A percentile compares a stretch with the other conserved stretches of the same genome.
phyloP scores from a whole-genome alignment of 2,329 filamentous ascomycete species.

The Colletotrichum tropicicola region DNA sequence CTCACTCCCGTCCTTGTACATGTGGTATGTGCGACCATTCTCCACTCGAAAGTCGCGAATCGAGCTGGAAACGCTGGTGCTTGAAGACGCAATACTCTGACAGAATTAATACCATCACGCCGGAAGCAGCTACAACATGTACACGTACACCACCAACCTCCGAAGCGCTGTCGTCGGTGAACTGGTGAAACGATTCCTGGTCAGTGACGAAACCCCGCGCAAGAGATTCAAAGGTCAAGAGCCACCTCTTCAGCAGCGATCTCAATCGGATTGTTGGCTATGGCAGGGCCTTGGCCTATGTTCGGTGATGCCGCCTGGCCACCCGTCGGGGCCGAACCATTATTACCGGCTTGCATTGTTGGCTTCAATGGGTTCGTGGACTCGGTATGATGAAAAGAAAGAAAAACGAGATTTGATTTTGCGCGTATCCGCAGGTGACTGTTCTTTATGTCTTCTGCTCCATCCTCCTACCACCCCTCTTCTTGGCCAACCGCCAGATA shows the following conservation, averaged over 20 bases:
- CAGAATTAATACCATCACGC: background rate
- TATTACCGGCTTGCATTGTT: no score
- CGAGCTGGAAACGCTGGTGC: constrained; percentile 41
- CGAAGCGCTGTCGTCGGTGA: background rate
- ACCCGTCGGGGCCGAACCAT: no score
- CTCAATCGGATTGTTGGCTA: background rate
- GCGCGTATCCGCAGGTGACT: no score
- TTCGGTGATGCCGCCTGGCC: background rate
- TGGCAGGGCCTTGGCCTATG: background rate
- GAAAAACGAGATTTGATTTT: no score
- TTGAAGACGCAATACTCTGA: background rate
- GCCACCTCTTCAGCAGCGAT: background rate
- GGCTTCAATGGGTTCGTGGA: no score
- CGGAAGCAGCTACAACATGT: background rate
- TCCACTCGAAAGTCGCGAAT: constrained; percentile 29
- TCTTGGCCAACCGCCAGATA: no score
- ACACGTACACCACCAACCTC: background rate
- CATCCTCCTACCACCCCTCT: no score
- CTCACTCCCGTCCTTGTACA: constrained; percentile 14
- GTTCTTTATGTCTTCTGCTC: no score
- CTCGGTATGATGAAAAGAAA: no score
- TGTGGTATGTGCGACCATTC: constrained; percentile 8
- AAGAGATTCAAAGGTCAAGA: background rate
- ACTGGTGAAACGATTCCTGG: background rate
- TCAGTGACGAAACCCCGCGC: background rate